Evolutionary conservation across 2,329 filamentous ascomycete genomes (phyloP).

Genomic region (Eutypa lata): DNA sequence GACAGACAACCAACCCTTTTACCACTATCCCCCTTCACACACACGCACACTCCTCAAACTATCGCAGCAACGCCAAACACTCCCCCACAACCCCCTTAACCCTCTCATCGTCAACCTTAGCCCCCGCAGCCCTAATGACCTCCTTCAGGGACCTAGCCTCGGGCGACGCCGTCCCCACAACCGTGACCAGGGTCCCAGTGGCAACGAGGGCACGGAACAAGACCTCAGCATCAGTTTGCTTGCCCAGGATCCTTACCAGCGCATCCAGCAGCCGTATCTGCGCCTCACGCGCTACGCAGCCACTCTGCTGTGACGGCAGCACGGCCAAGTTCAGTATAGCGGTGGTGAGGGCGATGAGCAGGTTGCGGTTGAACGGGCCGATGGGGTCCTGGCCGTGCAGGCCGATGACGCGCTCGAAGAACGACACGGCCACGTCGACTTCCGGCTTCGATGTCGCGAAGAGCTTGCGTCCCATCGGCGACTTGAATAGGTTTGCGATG

Average conservation of each 20-base stretch:
- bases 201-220: slow-evolving; percentile 80
- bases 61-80: slow-evolving; percentile 36
- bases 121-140: slow-evolving; percentile 41
- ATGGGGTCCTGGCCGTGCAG: slow-evolving; percentile 41
- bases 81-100: slow-evolving; percentile 47
- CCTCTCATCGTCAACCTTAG: slow-evolving; percentile 42
- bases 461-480: slow-evolving; percentile 65
- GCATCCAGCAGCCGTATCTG: slow-evolving; percentile 56
- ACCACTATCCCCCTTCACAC: background rate
- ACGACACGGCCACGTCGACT: slow-evolving; percentile 55
- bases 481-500: slow-evolving; percentile 80
- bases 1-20: too few relatives aligned
- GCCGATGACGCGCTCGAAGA: slow-evolving; percentile 61
- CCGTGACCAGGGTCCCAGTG: slow-evolving; percentile 70
- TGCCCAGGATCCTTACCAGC: slow-evolving; percentile 59
- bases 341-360: slow-evolving; percentile 79
- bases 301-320: slow-evolving; percentile 49
- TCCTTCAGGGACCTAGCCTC: slow-evolving; percentile 41
- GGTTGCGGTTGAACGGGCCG: slow-evolving; percentile 67
- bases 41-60: background rate
- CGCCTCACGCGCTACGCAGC: slow-evolving; percentile 33
- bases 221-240: slow-evolving; percentile 75
- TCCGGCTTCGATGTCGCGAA: slow-evolving; percentile 52
- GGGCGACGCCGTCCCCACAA: slow-evolving; percentile 46
- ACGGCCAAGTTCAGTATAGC: slow-evolving; percentile 83